Evolutionary conservation across 306 rosid genomes (phyloP).

Genomic region (Trifolium dubium): DNA sequence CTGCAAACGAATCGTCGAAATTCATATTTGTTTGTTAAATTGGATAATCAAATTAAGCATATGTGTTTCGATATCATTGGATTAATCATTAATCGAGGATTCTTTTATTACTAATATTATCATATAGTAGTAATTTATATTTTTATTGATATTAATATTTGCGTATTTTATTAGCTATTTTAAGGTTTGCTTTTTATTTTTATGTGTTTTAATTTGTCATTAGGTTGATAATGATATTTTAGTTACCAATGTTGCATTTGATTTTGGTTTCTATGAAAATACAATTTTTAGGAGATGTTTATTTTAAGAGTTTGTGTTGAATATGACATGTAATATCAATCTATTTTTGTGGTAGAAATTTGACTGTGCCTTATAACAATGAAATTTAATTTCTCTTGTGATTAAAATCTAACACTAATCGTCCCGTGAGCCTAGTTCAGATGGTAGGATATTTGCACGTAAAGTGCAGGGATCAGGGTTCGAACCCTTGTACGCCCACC

Average conservation of each 20-base stretch:
- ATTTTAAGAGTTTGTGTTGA: constrained; percentile 31
- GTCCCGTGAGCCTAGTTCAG: too few relatives aligned
- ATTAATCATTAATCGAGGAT: not conserved
- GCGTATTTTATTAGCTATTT: constrained; percentile 9
- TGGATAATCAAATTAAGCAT: constrained; percentile 15
- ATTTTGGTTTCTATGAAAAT: constrained; percentile 20
- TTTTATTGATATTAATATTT: not conserved
- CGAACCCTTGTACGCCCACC: too few relatives aligned
- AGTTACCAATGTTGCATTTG: not conserved
- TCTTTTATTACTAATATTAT: not conserved
- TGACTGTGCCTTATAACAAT: constrained; percentile 19
- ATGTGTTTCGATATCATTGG: not conserved
- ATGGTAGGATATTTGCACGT: too few relatives aligned
- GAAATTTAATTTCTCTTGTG: not conserved
- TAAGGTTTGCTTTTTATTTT: not conserved
- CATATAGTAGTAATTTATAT: not conserved
- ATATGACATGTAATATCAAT: constrained; percentile 33
- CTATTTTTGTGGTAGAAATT: constrained; percentile 39
- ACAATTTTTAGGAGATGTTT: not conserved
- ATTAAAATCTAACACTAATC: not conserved
- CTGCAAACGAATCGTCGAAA: constrained; percentile 13
- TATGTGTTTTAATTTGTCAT: not conserved
- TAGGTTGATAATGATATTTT: constrained; percentile 4
- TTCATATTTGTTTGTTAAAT: not conserved
- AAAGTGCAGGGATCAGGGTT: too few relatives aligned